phyloP scores from a whole-genome alignment of 2,329 filamentous ascomycete genomes.

The Blastomyces parvus region DNA sequence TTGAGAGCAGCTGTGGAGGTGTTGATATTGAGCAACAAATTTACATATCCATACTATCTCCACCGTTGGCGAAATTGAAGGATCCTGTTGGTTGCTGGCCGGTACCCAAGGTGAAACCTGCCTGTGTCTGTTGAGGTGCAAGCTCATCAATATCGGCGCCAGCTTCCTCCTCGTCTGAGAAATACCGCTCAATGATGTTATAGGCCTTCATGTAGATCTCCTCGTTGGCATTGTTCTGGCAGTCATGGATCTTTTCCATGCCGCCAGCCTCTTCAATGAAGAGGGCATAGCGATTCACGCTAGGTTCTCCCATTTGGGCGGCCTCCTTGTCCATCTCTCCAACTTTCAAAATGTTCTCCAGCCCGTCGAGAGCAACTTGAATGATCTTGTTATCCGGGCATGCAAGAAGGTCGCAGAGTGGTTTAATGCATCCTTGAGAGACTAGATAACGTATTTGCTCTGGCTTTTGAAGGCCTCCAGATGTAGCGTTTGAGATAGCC shows the following conservation, averaged over 20 bases:
- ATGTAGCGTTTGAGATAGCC: slow-evolving; percentile 98
- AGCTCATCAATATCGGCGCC: slow-evolving; percentile 70
- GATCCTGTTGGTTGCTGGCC: slow-evolving; percentile 56
- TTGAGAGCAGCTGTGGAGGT: not conserved
- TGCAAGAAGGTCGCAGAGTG: slow-evolving; percentile 83
- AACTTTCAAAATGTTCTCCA: slow-evolving; percentile 99
- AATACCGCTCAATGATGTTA: slow-evolving; percentile 99
- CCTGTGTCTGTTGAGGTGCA: slow-evolving; percentile 60
- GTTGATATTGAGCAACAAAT: not conserved
- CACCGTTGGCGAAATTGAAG: slow-evolving; percentile 83
- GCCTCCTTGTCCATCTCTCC: slow-evolving; percentile 97
- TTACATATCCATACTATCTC: slow-evolving; percentile 68
- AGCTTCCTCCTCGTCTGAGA: slow-evolving; percentile 91
- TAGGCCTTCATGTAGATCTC: slow-evolving; percentile 99
- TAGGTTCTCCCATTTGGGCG: slow-evolving; percentile 39
- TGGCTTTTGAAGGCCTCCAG: slow-evolving; percentile 93
- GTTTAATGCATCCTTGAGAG: slow-evolving; percentile 88
- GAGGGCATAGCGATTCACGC: slow-evolving; percentile 89
- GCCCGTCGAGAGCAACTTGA: slow-evolving; percentile 90
- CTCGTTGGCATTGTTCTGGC: slow-evolving; percentile 99
- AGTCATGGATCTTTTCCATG: slow-evolving; percentile 99
- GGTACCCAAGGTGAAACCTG: slow-evolving; percentile 59
- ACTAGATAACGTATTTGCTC: slow-evolving; percentile 97
- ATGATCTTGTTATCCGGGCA: slow-evolving; percentile 99
- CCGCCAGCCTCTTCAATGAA: slow-evolving; percentile 98